Percentiles rank a stretch among this genome's conserved stretches.
Evolutionary conservation across 371 early-diverging fungal genomes (phyloP).

Genomic region (Choanephora cucurbitarum): DNA sequence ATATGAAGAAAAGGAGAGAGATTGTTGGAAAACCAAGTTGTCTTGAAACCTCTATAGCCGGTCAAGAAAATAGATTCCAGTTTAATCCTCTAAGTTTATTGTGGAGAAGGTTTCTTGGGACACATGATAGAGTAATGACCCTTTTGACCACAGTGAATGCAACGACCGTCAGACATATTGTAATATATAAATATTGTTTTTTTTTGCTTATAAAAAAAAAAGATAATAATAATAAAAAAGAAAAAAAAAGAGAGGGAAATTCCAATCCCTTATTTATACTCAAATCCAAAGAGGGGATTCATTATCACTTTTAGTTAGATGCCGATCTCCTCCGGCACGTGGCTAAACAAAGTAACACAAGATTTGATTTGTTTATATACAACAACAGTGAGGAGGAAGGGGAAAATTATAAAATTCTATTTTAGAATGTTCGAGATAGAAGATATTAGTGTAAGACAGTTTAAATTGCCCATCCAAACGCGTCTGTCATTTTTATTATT

Average conservation of each 20-base stretch:
- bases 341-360: constrained; percentile 6
- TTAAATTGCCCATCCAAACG: too few relatives aligned
- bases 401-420: too few relatives aligned
- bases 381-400: too few relatives aligned
- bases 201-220: constrained; percentile 8
- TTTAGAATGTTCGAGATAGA: too few relatives aligned
- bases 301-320: constrained; percentile 1
- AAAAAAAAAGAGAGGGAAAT: constrained; percentile 2
- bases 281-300: background rate
- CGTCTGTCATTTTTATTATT: too few relatives aligned
- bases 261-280: too few relatives aligned
- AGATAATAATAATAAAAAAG: background rate
- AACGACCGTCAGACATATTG: constrained; percentile 53
- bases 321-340: constrained; percentile 27
- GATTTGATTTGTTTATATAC: too few relatives aligned
- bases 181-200: background rate
- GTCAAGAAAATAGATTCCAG: background rate
- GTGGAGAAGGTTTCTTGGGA: constrained; percentile 40
- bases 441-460: too few relatives aligned
- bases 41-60: constrained; percentile 25
- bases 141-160: constrained; percentile 50
- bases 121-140: constrained; percentile 52
- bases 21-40: background rate
- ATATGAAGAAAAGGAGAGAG: constrained; percentile 1
- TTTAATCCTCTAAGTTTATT: constrained; percentile 8